Conservation (phyloP, 2,329 filamentous ascomycete species). For the Arachnomyces sp. region DNA sequence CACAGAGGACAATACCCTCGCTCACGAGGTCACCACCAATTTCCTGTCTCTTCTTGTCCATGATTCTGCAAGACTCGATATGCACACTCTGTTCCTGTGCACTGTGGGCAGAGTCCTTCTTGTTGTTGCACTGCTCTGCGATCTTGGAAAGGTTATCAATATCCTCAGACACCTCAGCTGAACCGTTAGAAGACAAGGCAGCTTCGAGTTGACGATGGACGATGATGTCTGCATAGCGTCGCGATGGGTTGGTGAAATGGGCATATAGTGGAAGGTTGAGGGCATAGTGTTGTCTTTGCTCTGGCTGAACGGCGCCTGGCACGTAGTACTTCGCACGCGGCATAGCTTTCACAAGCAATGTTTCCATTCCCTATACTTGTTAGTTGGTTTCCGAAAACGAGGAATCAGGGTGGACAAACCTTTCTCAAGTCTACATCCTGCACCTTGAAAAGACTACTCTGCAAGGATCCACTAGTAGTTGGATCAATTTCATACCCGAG, state of each 20-base stretch:
- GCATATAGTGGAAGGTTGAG: constrained; percentile 92
- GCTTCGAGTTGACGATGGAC: constrained; percentile 92
- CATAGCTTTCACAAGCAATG: constrained; percentile 89
- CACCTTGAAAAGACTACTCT: constrained; percentile 91
- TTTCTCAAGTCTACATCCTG: constrained; percentile 83
- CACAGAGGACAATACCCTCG: constrained; percentile 90
- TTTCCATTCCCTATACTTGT: constrained; percentile 72
- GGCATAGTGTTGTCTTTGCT: constrained; percentile 78
- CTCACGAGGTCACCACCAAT: constrained; percentile 85
- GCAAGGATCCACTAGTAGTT: constrained; percentile 78
- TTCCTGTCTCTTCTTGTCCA: constrained; percentile 85
- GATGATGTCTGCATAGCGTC: constrained; percentile 88
- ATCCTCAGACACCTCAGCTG: constrained; percentile 80
- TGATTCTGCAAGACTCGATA: constrained; percentile 90
- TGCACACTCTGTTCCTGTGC: constrained; percentile 98
- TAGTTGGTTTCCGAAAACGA: background rate
- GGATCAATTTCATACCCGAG: constrained; percentile 86
- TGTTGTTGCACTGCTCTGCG: constrained; percentile 92
- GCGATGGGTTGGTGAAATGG: constrained; percentile 91
- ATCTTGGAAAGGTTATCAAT: constrained; percentile 83
- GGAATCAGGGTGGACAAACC: constrained; percentile 29
- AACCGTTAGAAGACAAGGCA: constrained; percentile 72
- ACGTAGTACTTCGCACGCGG: constrained; percentile 93
- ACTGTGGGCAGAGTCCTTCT: constrained; percentile 96
- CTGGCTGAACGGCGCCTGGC: constrained; percentile 60